Conservation (phyloP, 2,329 filamentous ascomycete genomes). For the Xylaria sp. region DNA sequence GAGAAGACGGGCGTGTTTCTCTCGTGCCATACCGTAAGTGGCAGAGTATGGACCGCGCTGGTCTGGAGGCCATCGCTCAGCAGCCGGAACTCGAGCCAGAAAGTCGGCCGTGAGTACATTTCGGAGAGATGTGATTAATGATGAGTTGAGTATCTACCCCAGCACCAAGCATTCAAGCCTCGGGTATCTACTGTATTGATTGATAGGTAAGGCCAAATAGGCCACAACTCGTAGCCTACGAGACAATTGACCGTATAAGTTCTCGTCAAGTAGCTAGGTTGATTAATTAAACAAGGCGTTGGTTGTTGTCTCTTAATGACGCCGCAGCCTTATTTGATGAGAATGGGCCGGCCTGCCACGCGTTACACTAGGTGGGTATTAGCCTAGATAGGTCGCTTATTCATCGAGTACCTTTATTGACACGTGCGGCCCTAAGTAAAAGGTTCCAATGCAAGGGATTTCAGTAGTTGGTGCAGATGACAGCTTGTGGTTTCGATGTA, state of each 20-base stretch:
- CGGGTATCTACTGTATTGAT: background rate
- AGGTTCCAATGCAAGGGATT: background rate
- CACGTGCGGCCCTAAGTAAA: background rate
- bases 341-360: background rate
- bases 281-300: background rate
- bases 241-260: background rate
- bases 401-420: background rate
- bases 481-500: background rate
- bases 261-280: background rate
- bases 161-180: background rate
- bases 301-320: background rate
- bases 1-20: slow-evolving; percentile 39
- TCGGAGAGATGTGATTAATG: background rate
- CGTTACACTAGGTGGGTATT: background rate
- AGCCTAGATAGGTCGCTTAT: background rate
- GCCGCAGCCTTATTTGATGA: background rate
- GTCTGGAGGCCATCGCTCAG: slow-evolving; percentile 54
- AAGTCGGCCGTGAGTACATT: slow-evolving; percentile 36
- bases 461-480: background rate
- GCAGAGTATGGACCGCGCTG: slow-evolving; percentile 29
- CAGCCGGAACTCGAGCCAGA: slow-evolving; percentile 60
- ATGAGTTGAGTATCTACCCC: background rate
- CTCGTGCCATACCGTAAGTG: slow-evolving; percentile 28
- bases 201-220: background rate
- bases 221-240: too few species aligned